Evolutionary conservation across 495 filamentous ascomycete species (phyloP), one percentile per base, ranked within the genome.

Genomic region (Aspergillus asperescens): DNA sequence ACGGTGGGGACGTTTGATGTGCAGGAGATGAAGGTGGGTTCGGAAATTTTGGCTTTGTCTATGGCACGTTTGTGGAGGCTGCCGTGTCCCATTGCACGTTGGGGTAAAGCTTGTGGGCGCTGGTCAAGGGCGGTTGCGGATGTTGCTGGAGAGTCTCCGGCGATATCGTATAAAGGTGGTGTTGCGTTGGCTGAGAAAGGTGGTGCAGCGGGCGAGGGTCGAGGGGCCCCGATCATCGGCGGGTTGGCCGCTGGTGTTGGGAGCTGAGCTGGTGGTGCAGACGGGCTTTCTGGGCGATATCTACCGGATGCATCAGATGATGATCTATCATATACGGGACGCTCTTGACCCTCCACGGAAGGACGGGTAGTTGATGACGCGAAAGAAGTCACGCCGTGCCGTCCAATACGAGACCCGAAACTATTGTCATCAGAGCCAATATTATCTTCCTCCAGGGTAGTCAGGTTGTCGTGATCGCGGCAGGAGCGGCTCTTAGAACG

Each of bases 1-100:
- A 87, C 75, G 0, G 81, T 82, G 3, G 83, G 81, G 13, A 93
- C 78, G 37, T 83, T 84, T 8, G 84, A 89, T 7, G 88, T 93
- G 18, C 78, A 81, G 28, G 81, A 87, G n/a, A 92, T 66, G 50
- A 95, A 86, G 0, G 79, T 87, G 0, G 90, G 90, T 56, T 93
- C 90, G 3, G 88, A 92, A 32, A 96, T 94, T 23, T 86, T 81
- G 28, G 77, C 71, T 61, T 92, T 90, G 59, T 81, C 84, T 41
- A 93, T 72, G 0, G 79, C 72, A 31, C 81, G 81, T 72, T 89
- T 93, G 48, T 66, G 74, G 19, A 71, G 66, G 48, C 55, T 50
- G 34, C 45, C 48, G 44, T 59, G 46, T 5, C 67, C 62, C n/a
- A 63, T 60, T 19, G 63, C 57, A 15, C 66, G 65, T 52, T 73